Conservation (phyloP, 805 yeast species). For the Metschnikowia sp. region DNA sequence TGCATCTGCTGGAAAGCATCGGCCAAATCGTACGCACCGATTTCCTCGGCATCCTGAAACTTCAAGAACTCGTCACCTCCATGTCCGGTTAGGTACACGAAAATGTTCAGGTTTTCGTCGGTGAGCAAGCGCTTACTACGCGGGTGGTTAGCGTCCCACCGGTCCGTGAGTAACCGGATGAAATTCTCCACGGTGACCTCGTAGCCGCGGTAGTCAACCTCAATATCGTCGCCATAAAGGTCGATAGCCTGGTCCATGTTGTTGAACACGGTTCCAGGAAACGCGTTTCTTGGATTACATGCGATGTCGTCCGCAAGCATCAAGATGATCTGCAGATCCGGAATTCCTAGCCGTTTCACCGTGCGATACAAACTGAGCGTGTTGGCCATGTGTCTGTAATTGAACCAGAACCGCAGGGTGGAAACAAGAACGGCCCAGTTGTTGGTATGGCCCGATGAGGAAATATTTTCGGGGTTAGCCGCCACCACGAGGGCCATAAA, state of each 20-base stretch:
- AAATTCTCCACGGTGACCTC: slow-evolving; percentile 98
- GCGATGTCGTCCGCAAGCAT: slow-evolving; percentile 98
- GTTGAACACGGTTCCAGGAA: slow-evolving; percentile 94
- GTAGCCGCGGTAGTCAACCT: slow-evolving; percentile 95
- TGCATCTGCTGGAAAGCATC: slow-evolving; percentile 97
- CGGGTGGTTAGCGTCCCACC: slow-evolving; percentile 95
- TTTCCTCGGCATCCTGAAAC: slow-evolving; percentile 98
- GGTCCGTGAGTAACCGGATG: slow-evolving; percentile 85
- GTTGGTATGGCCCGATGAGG: slow-evolving; percentile 52
- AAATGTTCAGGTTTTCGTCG: slow-evolving; percentile 90
- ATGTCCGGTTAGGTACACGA: slow-evolving; percentile 95
- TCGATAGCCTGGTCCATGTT: slow-evolving; percentile 90
- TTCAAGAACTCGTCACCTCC: slow-evolving; percentile 97
- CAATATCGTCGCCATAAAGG: slow-evolving; percentile 89
- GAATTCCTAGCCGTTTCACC: slow-evolving; percentile 92
- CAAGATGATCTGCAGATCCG: slow-evolving; percentile 93
- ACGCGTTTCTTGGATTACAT: slow-evolving; percentile 92
- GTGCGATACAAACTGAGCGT: slow-evolving; percentile 92
- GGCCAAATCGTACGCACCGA: slow-evolving; percentile 91
- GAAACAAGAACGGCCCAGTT: slow-evolving; percentile 89
- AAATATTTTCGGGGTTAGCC: slow-evolving; percentile 11
- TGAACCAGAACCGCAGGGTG: slow-evolving; percentile 97
- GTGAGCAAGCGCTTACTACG: slow-evolving; percentile 85
- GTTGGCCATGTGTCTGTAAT: slow-evolving; percentile 96
- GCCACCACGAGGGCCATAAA: not conserved